Base-by-base conservation (phyloP, 2,329 filamentous ascomycete genomes). In the Pseudovirgaria hyperparasitica region DNA sequence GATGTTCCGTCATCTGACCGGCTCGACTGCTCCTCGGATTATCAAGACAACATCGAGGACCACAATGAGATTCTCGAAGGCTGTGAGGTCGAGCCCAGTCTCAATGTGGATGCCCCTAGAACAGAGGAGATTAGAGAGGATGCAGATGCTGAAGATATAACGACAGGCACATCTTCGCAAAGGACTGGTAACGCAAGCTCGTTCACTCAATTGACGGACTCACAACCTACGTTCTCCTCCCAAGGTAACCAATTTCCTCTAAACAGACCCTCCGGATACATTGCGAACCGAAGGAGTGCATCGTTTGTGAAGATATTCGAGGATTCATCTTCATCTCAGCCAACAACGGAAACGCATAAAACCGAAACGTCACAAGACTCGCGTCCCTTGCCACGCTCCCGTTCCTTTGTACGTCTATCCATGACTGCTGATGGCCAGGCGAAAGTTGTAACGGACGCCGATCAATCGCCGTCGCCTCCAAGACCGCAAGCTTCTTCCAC, bases 391-490 rank as follows among this genome's bases (percentile, higher is more conserved):
- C 54, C 52, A 34, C 51, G 52, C 31, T 37, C 44, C 5, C 48
- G 54, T 21, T 69, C 69, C 25, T 67, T 70, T 16, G 67, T 92
- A 31, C 76, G 84, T 25, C 65, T 94, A 16, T 84, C 82, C 2
- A 73, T 90, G 45, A 90, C 82, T 11, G 67, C 86, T 17, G 84
- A 94, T 45, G 87, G 87, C 39, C 87, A 86, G 46, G 87, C 87
- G n/a, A 79, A 87, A 43, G 65, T 94, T 27, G 72, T 86, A 13
- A 72, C 70, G 10, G 64, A 77, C 29, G 67, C 76, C 35, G 72
- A 77, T 36, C 63, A 67, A 16, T 78, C 77, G 3, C 79, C 81
- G 3, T 82, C 78, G 2, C 76, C 73, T 27, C 70, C 65, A 32
- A 59, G 58, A 39, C 65, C 58, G 32, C 63, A 52, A 33, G 64